These are phyloP conservation scores for Malus domestica DNA, from an alignment of 306 rosid genomes.

Conservation along the genomic window DNA sequence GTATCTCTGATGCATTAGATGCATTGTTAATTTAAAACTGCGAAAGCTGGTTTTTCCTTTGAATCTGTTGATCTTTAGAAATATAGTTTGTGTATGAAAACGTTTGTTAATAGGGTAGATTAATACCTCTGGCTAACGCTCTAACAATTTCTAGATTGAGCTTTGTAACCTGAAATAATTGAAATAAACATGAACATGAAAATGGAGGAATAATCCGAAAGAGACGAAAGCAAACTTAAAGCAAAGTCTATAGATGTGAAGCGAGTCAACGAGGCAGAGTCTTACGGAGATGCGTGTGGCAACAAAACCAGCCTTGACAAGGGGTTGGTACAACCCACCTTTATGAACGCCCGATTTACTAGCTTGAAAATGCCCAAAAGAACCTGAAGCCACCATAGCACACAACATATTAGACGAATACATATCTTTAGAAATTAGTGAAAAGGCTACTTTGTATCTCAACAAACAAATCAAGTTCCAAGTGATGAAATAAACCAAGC, in stretches of 20 bases:
- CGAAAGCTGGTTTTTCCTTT: neutral
- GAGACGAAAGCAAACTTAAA: neutral
- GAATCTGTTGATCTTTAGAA: neutral
- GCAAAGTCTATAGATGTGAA: neutral
- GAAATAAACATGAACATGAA: slow-evolving; percentile 18
- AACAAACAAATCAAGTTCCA: neutral
- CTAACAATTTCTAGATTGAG: slow-evolving; percentile 90
- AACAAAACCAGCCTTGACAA: slow-evolving; percentile 94
- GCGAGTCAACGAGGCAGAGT: neutral
- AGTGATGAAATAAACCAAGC: neutral
- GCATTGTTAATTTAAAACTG: neutral
- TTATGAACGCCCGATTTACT: slow-evolving; percentile 92
- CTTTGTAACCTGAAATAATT: slow-evolving; percentile 66
- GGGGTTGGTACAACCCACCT: slow-evolving; percentile 69
- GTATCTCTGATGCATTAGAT: neutral
- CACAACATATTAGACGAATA: neutral
- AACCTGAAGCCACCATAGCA: slow-evolving; percentile 52
- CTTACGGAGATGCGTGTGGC: slow-evolving; percentile 93
- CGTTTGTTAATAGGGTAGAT: neutral
- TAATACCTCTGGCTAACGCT: slow-evolving; percentile 82
- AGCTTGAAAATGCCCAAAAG: slow-evolving; percentile 96
- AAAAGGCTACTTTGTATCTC: neutral
- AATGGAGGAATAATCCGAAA: slow-evolving; percentile 1
- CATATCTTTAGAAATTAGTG: neutral
- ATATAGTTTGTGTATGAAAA: neutral